Conservation (phyloP, 345 rosid species). For the Microcos paniculata region DNA sequence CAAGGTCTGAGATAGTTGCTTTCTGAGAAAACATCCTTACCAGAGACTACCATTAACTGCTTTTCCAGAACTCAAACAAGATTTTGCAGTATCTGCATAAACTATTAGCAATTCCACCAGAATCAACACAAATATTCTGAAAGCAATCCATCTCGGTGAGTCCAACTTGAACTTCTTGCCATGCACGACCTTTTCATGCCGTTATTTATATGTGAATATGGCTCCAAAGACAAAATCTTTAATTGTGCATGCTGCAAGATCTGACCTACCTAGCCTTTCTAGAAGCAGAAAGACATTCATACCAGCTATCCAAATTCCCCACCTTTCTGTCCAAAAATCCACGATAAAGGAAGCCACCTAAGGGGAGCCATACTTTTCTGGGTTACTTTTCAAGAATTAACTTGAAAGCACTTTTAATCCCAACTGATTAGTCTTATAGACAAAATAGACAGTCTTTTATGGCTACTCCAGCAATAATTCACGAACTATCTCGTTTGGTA, state of each 20-base stretch:
- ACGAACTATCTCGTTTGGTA: neutral
- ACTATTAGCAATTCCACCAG: neutral
- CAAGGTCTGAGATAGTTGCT: neutral
- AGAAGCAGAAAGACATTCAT: neutral
- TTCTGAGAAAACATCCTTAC: neutral
- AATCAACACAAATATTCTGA: neutral
- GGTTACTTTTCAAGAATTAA: neutral
- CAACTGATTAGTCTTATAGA: neutral
- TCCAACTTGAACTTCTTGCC: neutral
- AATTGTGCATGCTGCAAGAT: too few species aligned
- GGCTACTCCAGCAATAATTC: neutral
- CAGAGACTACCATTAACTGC: neutral
- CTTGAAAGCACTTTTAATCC: neutral
- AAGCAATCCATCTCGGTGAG: neutral
- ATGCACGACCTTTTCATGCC: too few species aligned
- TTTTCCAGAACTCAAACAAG: neutral
- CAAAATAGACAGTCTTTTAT: neutral
- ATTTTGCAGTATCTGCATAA: neutral
- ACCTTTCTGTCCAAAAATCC: neutral
- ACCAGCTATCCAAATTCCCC: neutral
- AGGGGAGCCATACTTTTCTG: neutral
- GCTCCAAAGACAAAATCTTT: neutral
- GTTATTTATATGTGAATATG: neutral
- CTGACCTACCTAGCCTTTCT: too few species aligned
- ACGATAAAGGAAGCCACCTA: neutral